Percentiles rank a stretch among this genome's conserved stretches.
These are phyloP conservation scores for Flagelloscypha sp. DNA, from an alignment of 768 basidiomycete species.

Conservation along the genomic window DNA sequence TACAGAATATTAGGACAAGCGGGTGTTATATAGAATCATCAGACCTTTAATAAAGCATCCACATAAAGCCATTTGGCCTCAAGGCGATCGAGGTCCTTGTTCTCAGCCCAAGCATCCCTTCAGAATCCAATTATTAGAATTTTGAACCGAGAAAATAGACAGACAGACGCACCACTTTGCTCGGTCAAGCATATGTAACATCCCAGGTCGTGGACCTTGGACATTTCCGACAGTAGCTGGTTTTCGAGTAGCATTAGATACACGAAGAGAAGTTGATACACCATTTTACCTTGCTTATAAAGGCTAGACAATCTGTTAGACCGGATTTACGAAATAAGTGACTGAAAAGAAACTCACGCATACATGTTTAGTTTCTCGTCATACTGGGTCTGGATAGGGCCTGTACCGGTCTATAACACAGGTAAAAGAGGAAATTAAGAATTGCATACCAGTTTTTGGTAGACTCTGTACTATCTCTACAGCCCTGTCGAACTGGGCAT, in stretches of 20 bases:
- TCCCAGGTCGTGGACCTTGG: constrained; percentile 64
- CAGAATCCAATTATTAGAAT: constrained; percentile 4
- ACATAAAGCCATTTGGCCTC: constrained; percentile 91
- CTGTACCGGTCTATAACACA: too few relatives aligned
- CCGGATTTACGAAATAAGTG: not conserved
- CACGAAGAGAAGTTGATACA: constrained; percentile 4
- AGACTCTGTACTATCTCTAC: constrained; percentile 90
- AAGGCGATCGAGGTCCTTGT: constrained; percentile 66
- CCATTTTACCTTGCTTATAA: constrained; percentile 78
- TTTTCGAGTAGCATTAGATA: constrained; percentile 2
- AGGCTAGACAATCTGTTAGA: constrained; percentile 36
- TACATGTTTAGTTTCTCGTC: constrained; percentile 95
- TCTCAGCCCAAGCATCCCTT: constrained; percentile 96
- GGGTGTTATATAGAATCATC: constrained; percentile 6
- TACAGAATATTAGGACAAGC: constrained; percentile 20
- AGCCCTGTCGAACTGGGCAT: constrained; percentile 85
- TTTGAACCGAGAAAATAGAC: not conserved
- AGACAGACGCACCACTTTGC: constrained; percentile 74
- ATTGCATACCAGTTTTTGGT: constrained; percentile 86
- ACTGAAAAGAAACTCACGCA: constrained; percentile 20
- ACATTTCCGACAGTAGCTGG: constrained; percentile 92
- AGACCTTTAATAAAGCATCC: constrained; percentile 75
- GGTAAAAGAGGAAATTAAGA: too few relatives aligned
- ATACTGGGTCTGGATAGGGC: constrained; percentile 92
- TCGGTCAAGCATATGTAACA: constrained; percentile 86